These are phyloP conservation scores for Mortierella sp. DNA, from an alignment of 371 early-diverging fungal genomes.

Conservation along the genomic window DNA sequence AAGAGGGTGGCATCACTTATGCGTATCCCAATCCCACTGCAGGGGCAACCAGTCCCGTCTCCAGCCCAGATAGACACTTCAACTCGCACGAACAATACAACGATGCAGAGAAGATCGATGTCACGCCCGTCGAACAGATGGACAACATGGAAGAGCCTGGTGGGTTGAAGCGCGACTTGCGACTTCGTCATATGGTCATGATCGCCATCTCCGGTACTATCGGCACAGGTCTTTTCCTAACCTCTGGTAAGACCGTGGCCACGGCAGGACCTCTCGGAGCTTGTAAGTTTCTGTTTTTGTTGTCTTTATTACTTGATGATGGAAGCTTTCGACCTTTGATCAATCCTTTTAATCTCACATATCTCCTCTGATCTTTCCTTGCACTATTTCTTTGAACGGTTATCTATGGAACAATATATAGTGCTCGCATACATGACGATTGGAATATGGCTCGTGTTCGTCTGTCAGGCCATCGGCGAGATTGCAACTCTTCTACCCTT, in stretches of 20 bases:
- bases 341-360: not conserved
- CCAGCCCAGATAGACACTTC: too few species aligned
- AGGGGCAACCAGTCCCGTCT: too few species aligned
- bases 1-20: not conserved
- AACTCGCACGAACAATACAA: too few species aligned
- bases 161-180: constrained; percentile 26
- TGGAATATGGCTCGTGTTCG: too few species aligned
- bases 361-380: too few species aligned
- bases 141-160: constrained; percentile 14
- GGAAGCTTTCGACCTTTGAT: not conserved
- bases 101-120: too few species aligned
- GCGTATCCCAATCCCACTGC: not conserved
- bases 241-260: constrained; percentile 80
- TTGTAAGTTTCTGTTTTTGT: constrained; percentile 54
- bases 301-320: not conserved
- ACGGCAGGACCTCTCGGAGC: constrained; percentile 85
- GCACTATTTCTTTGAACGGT: constrained; percentile 79
- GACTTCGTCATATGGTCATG: constrained; percentile 29
- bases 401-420: too few species aligned
- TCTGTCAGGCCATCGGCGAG: constrained; percentile 87
- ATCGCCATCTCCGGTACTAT: constrained; percentile 36
- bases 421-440: too few species aligned
- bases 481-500: constrained; percentile 86
- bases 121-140: not conserved
- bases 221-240: constrained; percentile 87